Percentiles rank a stretch among this genome's conserved stretches.
These are phyloP conservation scores for Oryza longistaminata DNA, from an alignment of 176 grass and related monocot species.

Conservation along the genomic window DNA sequence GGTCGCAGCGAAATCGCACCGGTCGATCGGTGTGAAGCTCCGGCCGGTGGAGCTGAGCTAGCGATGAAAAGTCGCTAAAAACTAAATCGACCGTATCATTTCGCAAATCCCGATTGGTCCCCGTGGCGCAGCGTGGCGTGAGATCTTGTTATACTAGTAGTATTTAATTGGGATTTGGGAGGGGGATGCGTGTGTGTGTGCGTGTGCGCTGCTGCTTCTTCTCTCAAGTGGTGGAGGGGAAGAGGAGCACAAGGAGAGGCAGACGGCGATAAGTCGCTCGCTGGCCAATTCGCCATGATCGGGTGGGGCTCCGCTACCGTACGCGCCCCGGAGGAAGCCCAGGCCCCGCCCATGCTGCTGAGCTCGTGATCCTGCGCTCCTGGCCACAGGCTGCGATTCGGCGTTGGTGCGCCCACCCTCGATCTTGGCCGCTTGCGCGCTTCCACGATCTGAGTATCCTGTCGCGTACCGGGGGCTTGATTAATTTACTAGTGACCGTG, in stretches of 20 bases:
- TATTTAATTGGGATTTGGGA: no score
- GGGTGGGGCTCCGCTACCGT: background rate
- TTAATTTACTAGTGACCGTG: background rate
- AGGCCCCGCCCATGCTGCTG: slow-evolving; percentile 15
- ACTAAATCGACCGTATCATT: background rate
- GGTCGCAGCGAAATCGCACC: background rate
- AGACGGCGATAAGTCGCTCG: background rate
- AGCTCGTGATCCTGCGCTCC: slow-evolving; percentile 30
- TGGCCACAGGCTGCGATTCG: slow-evolving; percentile 33
- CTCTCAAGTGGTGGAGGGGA: background rate
- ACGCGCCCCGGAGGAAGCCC: background rate
- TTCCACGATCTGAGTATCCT: slow-evolving; percentile 27
- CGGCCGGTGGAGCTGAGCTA: no score
- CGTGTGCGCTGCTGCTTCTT: background rate
- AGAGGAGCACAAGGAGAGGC: no score
- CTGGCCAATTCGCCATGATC: background rate
- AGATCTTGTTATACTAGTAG: background rate
- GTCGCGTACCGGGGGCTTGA: background rate
- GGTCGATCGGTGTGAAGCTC: background rate
- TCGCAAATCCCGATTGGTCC: background rate
- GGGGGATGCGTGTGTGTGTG: no score
- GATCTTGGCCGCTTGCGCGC: slow-evolving; percentile 34
- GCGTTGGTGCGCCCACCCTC: slow-evolving; percentile 21
- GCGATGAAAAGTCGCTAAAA: background rate
- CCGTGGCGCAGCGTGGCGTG: background rate